Conservation (phyloP, 2,329 filamentous ascomycete genomes). For the Pseudophaeomoniella oleicola region DNA sequence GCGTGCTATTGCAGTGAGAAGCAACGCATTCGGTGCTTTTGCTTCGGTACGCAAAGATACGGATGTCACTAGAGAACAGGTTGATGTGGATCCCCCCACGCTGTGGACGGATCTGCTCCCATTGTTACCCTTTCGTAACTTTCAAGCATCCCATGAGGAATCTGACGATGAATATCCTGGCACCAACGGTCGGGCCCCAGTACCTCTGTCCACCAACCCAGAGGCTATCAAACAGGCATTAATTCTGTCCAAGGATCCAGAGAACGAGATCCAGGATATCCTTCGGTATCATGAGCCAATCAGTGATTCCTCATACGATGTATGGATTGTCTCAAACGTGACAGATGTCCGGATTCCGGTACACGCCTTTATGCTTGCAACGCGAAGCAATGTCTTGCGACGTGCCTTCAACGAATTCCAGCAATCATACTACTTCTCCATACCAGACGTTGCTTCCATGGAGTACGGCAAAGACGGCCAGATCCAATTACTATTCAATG, state of each 20-base stretch:
- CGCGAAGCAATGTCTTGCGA: slow-evolving; percentile 56
- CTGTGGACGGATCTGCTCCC: slow-evolving; percentile 62
- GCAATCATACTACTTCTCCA: slow-evolving; percentile 36
- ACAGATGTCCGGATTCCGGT: slow-evolving; percentile 63
- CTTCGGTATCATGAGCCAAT: slow-evolving; percentile 12
- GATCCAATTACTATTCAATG: slow-evolving; percentile 49
- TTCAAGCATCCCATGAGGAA: slow-evolving; percentile 34
- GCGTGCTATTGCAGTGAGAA: slow-evolving; percentile 67
- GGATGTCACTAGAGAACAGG: slow-evolving; percentile 60
- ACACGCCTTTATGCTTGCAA: slow-evolving; percentile 67
- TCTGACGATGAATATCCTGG: slow-evolving; percentile 27
- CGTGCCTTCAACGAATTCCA: slow-evolving; percentile 45
- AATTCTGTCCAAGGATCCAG: slow-evolving; percentile 29
- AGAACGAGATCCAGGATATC: slow-evolving; percentile 21
- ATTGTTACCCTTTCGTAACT: slow-evolving; percentile 52
- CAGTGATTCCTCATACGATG: slow-evolving; percentile 14
- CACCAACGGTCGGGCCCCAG: slow-evolving; percentile 30
- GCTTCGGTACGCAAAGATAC: slow-evolving; percentile 75
- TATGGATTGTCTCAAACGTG: slow-evolving; percentile 37
- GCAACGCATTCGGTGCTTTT: slow-evolving; percentile 81
- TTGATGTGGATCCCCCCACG: slow-evolving; percentile 50
- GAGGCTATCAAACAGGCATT: slow-evolving; percentile 24
- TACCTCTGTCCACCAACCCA: slow-evolving; percentile 4
- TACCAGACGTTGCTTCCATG: slow-evolving; percentile 48
- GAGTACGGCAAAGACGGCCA: slow-evolving; percentile 35